These are phyloP conservation scores for Nannochloropsis salina DNA, from an alignment of 108 stramenopile species.

Conservation along the genomic window DNA sequence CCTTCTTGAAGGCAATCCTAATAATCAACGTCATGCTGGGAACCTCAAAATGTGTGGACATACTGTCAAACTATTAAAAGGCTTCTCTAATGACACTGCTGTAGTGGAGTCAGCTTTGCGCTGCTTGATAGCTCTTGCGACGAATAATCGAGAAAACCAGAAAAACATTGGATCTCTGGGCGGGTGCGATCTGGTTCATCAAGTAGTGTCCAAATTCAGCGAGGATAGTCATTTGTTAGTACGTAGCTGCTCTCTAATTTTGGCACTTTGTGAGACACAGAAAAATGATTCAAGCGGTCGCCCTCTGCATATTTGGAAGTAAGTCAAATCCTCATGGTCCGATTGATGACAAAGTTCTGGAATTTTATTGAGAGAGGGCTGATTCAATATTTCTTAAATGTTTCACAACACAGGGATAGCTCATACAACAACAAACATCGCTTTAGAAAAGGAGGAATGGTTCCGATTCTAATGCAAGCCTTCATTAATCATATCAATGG, in stretches of 20 bases:
- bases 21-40: background rate
- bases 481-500: background rate
- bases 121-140: background rate
- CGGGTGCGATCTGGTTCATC: background rate
- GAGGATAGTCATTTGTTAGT: background rate
- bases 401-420: background rate
- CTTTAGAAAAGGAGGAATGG: background rate
- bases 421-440: background rate
- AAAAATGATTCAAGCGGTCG: background rate
- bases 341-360: background rate
- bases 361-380: background rate
- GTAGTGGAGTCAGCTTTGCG: background rate
- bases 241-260: background rate
- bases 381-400: too few relatives aligned
- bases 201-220: background rate
- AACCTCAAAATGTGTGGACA: background rate
- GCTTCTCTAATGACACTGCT: background rate
- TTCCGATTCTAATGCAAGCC: background rate
- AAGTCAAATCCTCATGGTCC: background rate
- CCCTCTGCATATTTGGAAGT: slow-evolving; percentile 12
- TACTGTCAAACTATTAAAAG: background rate
- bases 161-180: background rate
- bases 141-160: background rate
- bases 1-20: background rate
- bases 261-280: background rate